Percentiles rank a stretch among this genome's conserved stretches.
Conservation (phyloP, 2,329 filamentous ascomycete genomes). For the Delphinella strobiligena region DNA sequence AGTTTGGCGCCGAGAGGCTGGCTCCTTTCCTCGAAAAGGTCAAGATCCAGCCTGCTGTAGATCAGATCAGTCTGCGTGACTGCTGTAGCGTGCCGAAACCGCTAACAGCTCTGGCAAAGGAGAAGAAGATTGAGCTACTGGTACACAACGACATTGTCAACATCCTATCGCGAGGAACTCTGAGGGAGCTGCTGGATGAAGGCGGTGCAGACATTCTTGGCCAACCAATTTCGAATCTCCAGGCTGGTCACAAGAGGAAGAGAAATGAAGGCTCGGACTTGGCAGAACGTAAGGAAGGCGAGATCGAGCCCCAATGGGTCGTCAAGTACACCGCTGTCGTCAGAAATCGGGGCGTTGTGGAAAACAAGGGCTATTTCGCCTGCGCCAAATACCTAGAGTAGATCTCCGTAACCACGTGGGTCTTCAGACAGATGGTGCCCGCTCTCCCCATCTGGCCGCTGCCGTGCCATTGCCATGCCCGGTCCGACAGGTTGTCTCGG, state of each 20-base stretch:
- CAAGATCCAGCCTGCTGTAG: constrained; percentile 62
- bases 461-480: too few relatives aligned
- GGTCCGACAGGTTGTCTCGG: too few relatives aligned
- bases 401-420: not conserved
- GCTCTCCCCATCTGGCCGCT: not conserved
- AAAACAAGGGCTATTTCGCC: constrained; percentile 97
- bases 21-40: constrained; percentile 62
- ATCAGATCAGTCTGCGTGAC: constrained; percentile 93
- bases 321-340: constrained; percentile 96
- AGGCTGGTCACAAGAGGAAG: constrained; percentile 27
- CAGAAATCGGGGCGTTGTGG: constrained; percentile 84
- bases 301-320: constrained; percentile 84
- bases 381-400: constrained; percentile 45
- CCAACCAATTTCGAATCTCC: constrained; percentile 34
- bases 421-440: not conserved
- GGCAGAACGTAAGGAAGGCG: constrained; percentile 53
- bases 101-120: constrained; percentile 71
- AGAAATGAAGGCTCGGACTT: constrained; percentile 23
- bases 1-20: constrained; percentile 80
- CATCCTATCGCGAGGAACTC: constrained; percentile 73
- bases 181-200: constrained; percentile 69
- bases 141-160: constrained; percentile 93
- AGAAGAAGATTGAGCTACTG: constrained; percentile 70
- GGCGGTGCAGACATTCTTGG: constrained; percentile 67
- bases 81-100: constrained; percentile 93